These are phyloP conservation scores for Arachis hypogaea DNA, from an alignment of 306 rosid genomes.

Conservation along the genomic window DNA sequence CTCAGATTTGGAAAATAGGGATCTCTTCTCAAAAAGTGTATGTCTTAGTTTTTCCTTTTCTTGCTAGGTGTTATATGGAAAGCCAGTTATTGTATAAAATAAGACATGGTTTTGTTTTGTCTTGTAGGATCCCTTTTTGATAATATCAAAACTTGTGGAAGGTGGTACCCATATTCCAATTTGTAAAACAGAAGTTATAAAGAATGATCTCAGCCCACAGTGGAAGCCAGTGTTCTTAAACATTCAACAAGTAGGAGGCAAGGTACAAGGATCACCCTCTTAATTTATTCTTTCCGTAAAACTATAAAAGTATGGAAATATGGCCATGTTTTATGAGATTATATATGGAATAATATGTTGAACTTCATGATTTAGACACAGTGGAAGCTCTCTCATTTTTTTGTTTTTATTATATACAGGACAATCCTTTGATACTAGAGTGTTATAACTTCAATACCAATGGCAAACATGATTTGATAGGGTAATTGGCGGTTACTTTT, in stretches of 20 bases:
- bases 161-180: conserved; percentile 74
- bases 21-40: conserved; percentile 97
- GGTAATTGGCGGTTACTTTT: conserved; percentile 59
- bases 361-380: conserved; percentile 4
- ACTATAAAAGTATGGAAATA: conserved; percentile 15
- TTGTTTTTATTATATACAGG: conserved; percentile 60
- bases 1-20: conserved; percentile 89
- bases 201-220: conserved; percentile 80
- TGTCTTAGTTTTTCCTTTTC: conserved; percentile 38
- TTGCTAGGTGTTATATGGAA: conserved; percentile 34
- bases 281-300: conserved; percentile 23
- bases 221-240: conserved; percentile 90
- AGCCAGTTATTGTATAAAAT: conserved; percentile 20
- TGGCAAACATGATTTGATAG: conserved; percentile 95
- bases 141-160: conserved; percentile 77
- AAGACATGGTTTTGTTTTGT: conserved; percentile 39
- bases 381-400: conserved; percentile 42
- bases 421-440: conserved; percentile 78
- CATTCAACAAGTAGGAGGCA: conserved; percentile 96
- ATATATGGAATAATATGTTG: conserved; percentile 17
- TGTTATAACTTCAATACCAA: conserved; percentile 88
- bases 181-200: conserved; percentile 93
- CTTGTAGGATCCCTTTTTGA: conserved; percentile 87
- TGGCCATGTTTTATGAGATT: conserved; percentile 11
- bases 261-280: conserved; percentile 54